Evolutionary conservation across 371 early-diverging fungal species (phyloP).

Genomic region (Haplosporangium sp.): DNA sequence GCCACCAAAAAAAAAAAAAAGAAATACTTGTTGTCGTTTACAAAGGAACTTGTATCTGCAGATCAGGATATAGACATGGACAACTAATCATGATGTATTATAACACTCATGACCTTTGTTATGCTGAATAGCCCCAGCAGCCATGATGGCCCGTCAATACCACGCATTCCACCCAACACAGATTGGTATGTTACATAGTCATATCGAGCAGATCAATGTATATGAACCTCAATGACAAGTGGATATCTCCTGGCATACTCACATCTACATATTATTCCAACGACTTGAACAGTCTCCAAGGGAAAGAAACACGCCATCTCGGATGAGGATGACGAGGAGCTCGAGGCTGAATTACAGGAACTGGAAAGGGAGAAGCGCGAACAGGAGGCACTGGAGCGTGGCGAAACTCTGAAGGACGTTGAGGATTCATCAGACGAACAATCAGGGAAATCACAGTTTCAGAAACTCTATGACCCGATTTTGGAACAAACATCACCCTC

Average conservation of each 20-base stretch:
- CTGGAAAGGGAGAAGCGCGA: constrained; percentile 54
- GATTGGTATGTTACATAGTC: constrained; percentile 22
- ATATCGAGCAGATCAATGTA: no score
- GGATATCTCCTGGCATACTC: background rate
- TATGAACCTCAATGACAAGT: background rate
- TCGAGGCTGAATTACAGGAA: constrained; percentile 45
- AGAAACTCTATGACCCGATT: constrained; percentile 36
- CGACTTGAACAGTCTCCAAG: constrained; percentile 17
- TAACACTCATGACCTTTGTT: background rate
- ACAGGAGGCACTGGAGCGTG: constrained; percentile 32
- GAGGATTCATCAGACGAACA: constrained; percentile 5
- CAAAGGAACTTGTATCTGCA: background rate
- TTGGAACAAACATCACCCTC: constrained; percentile 16
- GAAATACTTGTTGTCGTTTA: background rate
- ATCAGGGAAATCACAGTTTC: constrained; percentile 32
- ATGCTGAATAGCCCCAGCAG: constrained; percentile 22
- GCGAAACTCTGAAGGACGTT: constrained; percentile 11
- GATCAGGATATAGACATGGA: no score
- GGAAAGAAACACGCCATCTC: constrained; percentile 42
- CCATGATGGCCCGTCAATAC: constrained; percentile 36
- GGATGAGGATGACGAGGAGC: constrained; percentile 53
- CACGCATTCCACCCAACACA: constrained; percentile 49
- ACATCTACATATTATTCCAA: background rate
- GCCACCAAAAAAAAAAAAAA: no score
- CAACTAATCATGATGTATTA: background rate